phyloP scores from a whole-genome alignment of 1,139 yeast species.

The Hanseniaspora uvarum region DNA sequence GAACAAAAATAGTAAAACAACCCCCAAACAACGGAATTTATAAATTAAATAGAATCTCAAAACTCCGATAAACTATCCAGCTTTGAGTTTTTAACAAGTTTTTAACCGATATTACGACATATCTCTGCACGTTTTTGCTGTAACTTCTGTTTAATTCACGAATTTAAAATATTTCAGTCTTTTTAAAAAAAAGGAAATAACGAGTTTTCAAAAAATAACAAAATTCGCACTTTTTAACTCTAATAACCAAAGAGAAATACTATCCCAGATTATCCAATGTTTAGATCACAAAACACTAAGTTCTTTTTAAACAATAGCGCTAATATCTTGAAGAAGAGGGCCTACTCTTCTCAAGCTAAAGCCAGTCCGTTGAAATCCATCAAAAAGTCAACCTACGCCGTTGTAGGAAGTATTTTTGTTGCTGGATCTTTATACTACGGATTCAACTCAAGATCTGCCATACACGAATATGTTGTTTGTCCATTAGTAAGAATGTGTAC shows the following conservation, averaged over 20 bases:
- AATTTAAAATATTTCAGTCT: not conserved
- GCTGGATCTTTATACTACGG: constrained; percentile 38
- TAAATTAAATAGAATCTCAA: too few species aligned
- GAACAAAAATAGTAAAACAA: too few species aligned
- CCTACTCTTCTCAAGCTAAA: constrained; percentile 16
- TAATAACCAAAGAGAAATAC: not conserved
- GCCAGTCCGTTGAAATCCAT: constrained; percentile 17
- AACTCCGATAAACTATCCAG: too few species aligned
- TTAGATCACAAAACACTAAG: constrained; percentile 13
- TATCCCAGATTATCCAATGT: constrained; percentile 1
- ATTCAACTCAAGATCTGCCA: constrained; percentile 69
- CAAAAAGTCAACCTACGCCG: constrained; percentile 24
- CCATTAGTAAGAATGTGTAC: constrained; percentile 65
- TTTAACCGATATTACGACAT: too few species aligned
- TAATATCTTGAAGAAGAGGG: constrained; percentile 4
- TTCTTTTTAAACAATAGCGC: not conserved
- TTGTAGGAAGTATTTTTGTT: constrained; percentile 33
- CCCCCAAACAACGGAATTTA: too few species aligned
- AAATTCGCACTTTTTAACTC: not conserved
- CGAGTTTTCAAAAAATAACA: not conserved
- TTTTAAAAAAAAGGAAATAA: not conserved
- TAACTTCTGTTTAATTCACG: not conserved
- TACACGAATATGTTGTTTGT: constrained; percentile 70
- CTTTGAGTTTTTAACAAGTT: too few species aligned
- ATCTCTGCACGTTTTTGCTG: not conserved